These are phyloP conservation scores for Arthroderma sp. DNA, from an alignment of 2,329 filamentous ascomycete genomes.

Conservation along the genomic window DNA sequence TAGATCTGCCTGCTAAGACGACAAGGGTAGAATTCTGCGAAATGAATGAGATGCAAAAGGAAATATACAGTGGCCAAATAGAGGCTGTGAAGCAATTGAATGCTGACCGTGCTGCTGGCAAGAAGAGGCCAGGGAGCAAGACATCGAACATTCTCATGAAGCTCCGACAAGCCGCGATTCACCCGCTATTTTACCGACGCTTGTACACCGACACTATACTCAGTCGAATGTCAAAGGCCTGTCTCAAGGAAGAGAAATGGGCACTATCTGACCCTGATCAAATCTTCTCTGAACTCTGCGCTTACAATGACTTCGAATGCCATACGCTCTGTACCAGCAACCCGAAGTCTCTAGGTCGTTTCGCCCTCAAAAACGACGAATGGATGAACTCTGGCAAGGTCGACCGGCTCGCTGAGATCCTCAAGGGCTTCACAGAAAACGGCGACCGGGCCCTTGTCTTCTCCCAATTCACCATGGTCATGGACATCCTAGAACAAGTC, in stretches of 20 bases:
- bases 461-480: constrained; percentile 80
- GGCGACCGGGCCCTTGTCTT: constrained; percentile 85
- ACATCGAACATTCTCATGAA: constrained; percentile 68
- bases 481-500: constrained; percentile 79
- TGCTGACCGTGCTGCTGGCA: constrained; percentile 44
- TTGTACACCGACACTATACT: constrained; percentile 66
- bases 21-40: constrained; percentile 68
- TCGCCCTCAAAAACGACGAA: constrained; percentile 45
- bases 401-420: constrained; percentile 60
- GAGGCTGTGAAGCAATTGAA: constrained; percentile 47
- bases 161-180: constrained; percentile 80
- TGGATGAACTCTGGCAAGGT: constrained; percentile 76
- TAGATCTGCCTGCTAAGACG: constrained; percentile 72
- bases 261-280: constrained; percentile 36
- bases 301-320: constrained; percentile 49
- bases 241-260: constrained; percentile 55
- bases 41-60: constrained; percentile 57
- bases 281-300: constrained; percentile 41
- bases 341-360: constrained; percentile 40
- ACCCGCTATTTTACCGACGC: constrained; percentile 74
- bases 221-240: constrained; percentile 61
- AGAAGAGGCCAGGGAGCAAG: constrained; percentile 38
- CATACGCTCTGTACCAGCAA: constrained; percentile 45
- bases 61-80: constrained; percentile 60
- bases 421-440: constrained; percentile 59